These are phyloP conservation scores for Acer negundo DNA, from an alignment of 345 rosid genomes.

Conservation along the genomic window DNA sequence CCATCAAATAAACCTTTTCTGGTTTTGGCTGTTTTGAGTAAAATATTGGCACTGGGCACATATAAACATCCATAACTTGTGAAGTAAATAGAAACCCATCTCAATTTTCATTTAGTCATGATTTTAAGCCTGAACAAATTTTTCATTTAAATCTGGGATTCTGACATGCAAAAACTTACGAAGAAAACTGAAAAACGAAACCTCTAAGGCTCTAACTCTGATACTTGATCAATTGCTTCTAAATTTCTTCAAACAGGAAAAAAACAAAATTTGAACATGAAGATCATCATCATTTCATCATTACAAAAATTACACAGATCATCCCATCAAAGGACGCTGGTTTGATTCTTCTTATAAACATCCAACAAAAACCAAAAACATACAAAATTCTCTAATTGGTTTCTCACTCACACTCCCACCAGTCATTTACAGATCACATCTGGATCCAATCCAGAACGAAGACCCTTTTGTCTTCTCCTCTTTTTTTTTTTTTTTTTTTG, in stretches of 20 bases:
- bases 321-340: constrained; percentile 2
- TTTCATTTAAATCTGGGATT: not conserved
- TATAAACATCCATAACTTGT: too few species aligned
- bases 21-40: too few species aligned
- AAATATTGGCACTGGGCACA: too few species aligned
- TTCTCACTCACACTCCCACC: not conserved
- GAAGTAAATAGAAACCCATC: too few species aligned
- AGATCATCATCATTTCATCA: not conserved
- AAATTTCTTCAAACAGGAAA: not conserved
- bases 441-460: not conserved
- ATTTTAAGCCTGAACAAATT: too few species aligned
- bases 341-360: not conserved
- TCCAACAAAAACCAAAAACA: not conserved
- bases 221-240: not conserved
- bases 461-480: not conserved
- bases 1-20: too few species aligned
- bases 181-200: not conserved
- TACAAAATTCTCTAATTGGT: not conserved
- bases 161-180: not conserved
- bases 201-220: not conserved
- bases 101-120: too few species aligned
- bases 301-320: constrained; percentile 15
- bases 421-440: constrained; percentile 2
- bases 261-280: not conserved
- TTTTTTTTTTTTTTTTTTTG: not conserved